phyloP scores from a whole-genome alignment of 1,284 basidiomycete genomes.

The Rhizoctonia solani region DNA sequence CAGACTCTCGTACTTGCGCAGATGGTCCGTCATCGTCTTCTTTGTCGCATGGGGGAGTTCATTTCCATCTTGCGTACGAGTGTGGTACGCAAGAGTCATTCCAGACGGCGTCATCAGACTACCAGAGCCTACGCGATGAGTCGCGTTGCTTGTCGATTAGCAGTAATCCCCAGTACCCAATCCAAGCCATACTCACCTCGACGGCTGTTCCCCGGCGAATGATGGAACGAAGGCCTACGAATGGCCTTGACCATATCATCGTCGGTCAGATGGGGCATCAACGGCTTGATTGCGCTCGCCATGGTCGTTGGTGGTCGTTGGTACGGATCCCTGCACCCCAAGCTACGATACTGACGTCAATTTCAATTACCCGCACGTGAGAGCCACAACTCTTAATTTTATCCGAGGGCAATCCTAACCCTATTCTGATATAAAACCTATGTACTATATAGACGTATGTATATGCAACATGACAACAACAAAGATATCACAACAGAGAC shows the following conservation, averaged over 20 bases:
- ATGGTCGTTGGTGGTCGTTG: background rate
- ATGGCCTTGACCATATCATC: constrained; percentile 9
- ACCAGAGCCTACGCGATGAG: constrained; percentile 70
- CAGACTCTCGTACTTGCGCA: constrained; percentile 84
- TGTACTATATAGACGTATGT: constrained; percentile 24
- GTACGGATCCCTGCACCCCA: background rate
- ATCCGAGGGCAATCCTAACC: no score
- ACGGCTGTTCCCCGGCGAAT: constrained; percentile 9
- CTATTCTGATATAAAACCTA: no score
- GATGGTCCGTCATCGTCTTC: constrained; percentile 82
- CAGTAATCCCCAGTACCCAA: constrained; percentile 1
- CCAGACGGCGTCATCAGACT: constrained; percentile 71
- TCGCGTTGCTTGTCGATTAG: no score
- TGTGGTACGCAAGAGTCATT: constrained; percentile 76
- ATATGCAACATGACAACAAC: constrained; percentile 15
- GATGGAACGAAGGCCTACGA: constrained; percentile 17
- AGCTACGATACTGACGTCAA: background rate
- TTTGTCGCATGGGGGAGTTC: constrained; percentile 86
- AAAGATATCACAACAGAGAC: no score
- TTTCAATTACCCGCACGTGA: background rate
- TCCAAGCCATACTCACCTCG: background rate
- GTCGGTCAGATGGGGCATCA: constrained; percentile 2
- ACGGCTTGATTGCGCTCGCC: constrained; percentile 20
- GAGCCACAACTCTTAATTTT: background rate
- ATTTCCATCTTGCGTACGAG: constrained; percentile 76